Percentiles rank a stretch among this genome's conserved stretches.
Conservation (phyloP, 108 stramenopile genomes). For the Cyclotella cryptica region DNA sequence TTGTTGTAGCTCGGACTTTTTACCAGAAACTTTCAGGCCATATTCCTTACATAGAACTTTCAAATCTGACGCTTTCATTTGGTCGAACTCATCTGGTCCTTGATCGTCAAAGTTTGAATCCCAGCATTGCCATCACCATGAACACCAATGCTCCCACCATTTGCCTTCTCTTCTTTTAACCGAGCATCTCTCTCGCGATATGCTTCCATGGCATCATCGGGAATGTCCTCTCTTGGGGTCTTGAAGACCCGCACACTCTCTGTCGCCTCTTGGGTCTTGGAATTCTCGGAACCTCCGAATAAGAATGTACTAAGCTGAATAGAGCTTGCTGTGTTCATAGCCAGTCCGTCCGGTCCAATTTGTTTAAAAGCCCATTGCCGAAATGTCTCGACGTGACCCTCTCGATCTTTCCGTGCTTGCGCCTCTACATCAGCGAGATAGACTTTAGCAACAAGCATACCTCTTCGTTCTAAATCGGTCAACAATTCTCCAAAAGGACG, state of each 20-base stretch:
- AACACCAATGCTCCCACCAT: background rate
- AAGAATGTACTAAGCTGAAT: constrained; percentile 87
- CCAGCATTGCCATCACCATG: background rate
- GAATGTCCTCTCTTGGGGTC: constrained; percentile 80
- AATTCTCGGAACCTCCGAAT: constrained; percentile 87
- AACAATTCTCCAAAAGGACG: constrained; percentile 94
- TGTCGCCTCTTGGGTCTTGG: constrained; percentile 73
- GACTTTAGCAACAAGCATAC: constrained; percentile 91
- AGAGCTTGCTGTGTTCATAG: constrained; percentile 88
- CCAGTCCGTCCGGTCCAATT: constrained; percentile 83
- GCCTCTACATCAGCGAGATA: constrained; percentile 88
- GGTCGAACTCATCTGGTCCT: constrained; percentile 70
- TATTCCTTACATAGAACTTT: constrained; percentile 87
- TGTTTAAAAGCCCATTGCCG: constrained; percentile 76
- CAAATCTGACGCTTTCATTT: constrained; percentile 78
- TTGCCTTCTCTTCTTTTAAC: constrained; percentile 29
- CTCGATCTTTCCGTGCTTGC: constrained; percentile 83
- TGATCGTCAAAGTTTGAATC: background rate
- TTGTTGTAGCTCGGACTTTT: constrained; percentile 79
- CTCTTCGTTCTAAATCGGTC: constrained; percentile 97
- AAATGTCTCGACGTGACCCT: constrained; percentile 66
- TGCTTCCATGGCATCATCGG: constrained; percentile 81
- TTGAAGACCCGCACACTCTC: constrained; percentile 84
- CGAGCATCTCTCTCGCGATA: constrained; percentile 46
- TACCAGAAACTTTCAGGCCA: constrained; percentile 87